These are phyloP conservation scores for Lactarius tabidus DNA, from an alignment of 768 basidiomycete species.

Conservation along the genomic window DNA sequence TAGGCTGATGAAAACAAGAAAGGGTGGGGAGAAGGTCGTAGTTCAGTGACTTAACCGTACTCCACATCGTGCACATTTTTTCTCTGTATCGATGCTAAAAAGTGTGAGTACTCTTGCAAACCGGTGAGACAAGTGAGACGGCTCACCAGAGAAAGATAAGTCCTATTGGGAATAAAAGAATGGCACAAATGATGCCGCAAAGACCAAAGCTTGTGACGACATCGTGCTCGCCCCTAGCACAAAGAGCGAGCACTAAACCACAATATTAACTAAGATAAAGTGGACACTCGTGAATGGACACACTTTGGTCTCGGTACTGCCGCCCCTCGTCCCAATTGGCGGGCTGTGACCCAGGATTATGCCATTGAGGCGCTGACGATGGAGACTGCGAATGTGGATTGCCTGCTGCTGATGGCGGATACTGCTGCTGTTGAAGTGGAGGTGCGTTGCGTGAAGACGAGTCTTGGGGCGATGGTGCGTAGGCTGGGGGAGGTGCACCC, in stretches of 20 bases:
- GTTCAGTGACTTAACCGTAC: slow-evolving; percentile 18
- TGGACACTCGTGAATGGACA: neutral
- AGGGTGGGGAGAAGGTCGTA: neutral
- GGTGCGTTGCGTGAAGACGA: neutral
- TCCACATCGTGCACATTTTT: slow-evolving; percentile 31
- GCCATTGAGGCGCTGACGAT: slow-evolving; percentile 5
- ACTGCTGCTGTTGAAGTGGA: slow-evolving; percentile 1
- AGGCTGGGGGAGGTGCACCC: slow-evolving; percentile 17
- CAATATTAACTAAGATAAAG: neutral
- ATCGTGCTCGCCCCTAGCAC: slow-evolving; percentile 33
- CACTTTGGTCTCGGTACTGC: slow-evolving; percentile 26
- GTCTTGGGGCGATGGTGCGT: slow-evolving; percentile 1
- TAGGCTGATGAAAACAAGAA: neutral
- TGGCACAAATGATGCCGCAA: slow-evolving; percentile 32
- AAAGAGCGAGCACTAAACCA: slow-evolving; percentile 27
- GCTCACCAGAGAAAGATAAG: slow-evolving; percentile 31
- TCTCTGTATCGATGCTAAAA: slow-evolving; percentile 28
- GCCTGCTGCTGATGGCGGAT: slow-evolving; percentile 11
- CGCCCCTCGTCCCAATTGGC: slow-evolving; percentile 11
- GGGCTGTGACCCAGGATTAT: neutral
- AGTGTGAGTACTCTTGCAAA: neutral
- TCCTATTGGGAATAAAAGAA: slow-evolving; percentile 31
- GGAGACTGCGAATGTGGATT: neutral
- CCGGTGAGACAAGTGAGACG: neutral
- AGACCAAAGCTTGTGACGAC: slow-evolving; percentile 29